A percentile compares a stretch with the other conserved stretches of the same genome.
phyloP scores from a whole-genome alignment of 2,329 filamentous ascomycete species.

The Rosellinia necatrix region DNA sequence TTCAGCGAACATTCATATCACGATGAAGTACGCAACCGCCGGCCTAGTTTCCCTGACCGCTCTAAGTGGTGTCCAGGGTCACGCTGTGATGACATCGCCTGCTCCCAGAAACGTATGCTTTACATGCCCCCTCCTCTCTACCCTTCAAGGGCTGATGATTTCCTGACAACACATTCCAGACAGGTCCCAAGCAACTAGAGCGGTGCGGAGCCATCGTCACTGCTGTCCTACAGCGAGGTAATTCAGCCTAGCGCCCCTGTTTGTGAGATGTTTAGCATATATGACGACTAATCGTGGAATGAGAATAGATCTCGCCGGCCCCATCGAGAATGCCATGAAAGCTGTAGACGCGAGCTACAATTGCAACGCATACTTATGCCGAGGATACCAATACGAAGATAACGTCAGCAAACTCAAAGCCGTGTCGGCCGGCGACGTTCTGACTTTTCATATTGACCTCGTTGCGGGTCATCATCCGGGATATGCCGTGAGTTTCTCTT shows the following conservation, averaged over 20 bases:
- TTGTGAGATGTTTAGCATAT: not conserved
- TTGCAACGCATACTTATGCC: conserved; percentile 39
- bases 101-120: conserved; percentile 18
- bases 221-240: conserved; percentile 30
- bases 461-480: conserved; percentile 45
- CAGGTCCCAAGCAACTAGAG: conserved; percentile 32
- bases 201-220: conserved; percentile 33
- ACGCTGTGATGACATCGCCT: conserved; percentile 25
- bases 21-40: conserved; percentile 10
- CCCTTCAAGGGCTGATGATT: not conserved
- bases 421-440: conserved; percentile 41
- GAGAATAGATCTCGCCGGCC: conserved; percentile 32
- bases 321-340: conserved; percentile 38
- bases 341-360: conserved; percentile 32
- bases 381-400: conserved; percentile 41
- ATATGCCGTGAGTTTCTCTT: conserved; percentile 38
- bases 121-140: not conserved
- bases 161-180: conserved; percentile 18
- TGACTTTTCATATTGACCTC: conserved; percentile 46
- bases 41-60: conserved; percentile 2
- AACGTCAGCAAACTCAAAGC: conserved; percentile 36
- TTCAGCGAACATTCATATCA: not conserved
- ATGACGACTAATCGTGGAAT: not conserved
- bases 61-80: conserved; percentile 15
- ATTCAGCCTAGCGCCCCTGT: not conserved